phyloP scores from a whole-genome alignment of 257 asterid genomes.

The Cruciata laevipes region DNA sequence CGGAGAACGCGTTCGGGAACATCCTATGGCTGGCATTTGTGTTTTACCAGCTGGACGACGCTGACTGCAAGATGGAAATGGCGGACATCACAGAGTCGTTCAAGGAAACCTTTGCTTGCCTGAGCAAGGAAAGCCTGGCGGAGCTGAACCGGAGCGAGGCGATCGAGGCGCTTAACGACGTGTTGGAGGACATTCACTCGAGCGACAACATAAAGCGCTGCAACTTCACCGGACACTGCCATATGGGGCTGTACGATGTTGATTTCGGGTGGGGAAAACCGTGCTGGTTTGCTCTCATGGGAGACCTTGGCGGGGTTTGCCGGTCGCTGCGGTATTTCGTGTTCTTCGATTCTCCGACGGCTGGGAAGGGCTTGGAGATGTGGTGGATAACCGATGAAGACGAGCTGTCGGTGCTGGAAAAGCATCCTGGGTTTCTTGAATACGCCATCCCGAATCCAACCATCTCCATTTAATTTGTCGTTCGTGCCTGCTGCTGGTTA shows the following conservation, averaged over 20 bases:
- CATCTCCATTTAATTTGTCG: slow-evolving; percentile 2
- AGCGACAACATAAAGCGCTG: slow-evolving; percentile 9
- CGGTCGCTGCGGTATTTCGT: slow-evolving; percentile 18
- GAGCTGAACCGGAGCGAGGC: background rate
- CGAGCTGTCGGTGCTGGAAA: slow-evolving; percentile 16
- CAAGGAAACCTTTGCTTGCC: background rate
- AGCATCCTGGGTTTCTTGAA: slow-evolving; percentile 18
- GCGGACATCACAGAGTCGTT: background rate
- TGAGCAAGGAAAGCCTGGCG: background rate
- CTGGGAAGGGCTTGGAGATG: slow-evolving; percentile 12
- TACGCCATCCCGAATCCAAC: slow-evolving; percentile 22
- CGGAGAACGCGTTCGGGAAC: slow-evolving; percentile 16
- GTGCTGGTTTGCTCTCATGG: slow-evolving; percentile 16
- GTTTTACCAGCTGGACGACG: slow-evolving; percentile 4
- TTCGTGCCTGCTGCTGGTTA: no score
- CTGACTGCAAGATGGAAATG: background rate
- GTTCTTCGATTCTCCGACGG: slow-evolving; percentile 12
- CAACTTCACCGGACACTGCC: slow-evolving; percentile 11
- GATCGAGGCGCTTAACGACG: background rate
- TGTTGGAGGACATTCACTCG: background rate
- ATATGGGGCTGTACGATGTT: slow-evolving; percentile 12
- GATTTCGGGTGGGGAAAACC: slow-evolving; percentile 23
- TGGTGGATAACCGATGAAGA: slow-evolving; percentile 22
- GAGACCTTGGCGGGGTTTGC: slow-evolving; percentile 8
- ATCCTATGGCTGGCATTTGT: slow-evolving; percentile 20